Evolutionary conservation across 768 basidiomycete genomes (phyloP), one percentile per base, ranked within the genome.

Genomic region (Tulasnella sp.): DNA sequence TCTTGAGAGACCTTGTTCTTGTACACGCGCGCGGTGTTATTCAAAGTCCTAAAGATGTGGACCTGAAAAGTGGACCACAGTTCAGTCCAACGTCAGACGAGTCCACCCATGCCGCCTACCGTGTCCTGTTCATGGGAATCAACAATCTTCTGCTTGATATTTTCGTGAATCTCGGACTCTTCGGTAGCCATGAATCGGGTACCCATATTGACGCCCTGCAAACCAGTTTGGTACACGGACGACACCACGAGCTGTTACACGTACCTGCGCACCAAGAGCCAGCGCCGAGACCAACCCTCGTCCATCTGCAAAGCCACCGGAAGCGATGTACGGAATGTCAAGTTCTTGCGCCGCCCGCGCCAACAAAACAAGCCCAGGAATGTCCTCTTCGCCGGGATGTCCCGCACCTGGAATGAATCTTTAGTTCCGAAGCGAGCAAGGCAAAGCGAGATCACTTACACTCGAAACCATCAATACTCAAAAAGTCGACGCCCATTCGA

Each of bases 301-400:
- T 0, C 80, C 83, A 69, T 96, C 85, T 7, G 84, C 92, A 60
- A 96, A 77, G 8, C 93, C 93, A 4, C 93, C 93, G 1, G 87
- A 91, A 0, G 93, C 90, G 57, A 96, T 79, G 67, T 81, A 97
- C 2, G 93, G 93, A 35, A 84, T 72, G 49, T 80, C 81, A 49
- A 96, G 72, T 61, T 93, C 87, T 62, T 85, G 78, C 1, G 83
- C 86, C 0, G 92, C 89, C 52, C 89, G 77, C 1, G 92, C 90
- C 45, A 96, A 75, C 71, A 96, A 69, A 2, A 96, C 84, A 21
- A 94, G 65, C 3, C 85, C 86, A 2, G 87, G 86, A 21, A 96
- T 85, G 65, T 96, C 93, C 40, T 94, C 87, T 66, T 96, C 93
- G 60, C 93, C 93, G 15, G 90, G 90, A 68, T 92, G 89, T 23